phyloP scores from a whole-genome alignment of 2,329 filamentous ascomycete species.

The Talaromyces verruculosus region DNA sequence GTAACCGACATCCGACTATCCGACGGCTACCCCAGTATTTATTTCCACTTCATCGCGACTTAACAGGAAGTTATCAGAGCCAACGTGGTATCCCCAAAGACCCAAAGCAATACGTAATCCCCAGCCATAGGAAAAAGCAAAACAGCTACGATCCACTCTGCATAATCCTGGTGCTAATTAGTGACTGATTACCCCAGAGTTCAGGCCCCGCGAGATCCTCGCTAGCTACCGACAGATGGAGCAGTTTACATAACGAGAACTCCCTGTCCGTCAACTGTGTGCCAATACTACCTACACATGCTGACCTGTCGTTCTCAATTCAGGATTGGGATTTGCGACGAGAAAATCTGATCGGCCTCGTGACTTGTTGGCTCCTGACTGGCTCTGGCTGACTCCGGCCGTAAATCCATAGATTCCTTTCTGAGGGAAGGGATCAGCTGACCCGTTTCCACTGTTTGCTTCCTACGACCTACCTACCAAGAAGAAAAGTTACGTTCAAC shows the following conservation, averaged over 20 bases:
- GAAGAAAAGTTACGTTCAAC: background rate
- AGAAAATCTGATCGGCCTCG: background rate
- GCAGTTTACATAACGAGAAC: background rate
- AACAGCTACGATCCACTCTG: background rate
- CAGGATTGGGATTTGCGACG: background rate
- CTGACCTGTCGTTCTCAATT: background rate
- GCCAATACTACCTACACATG: slow-evolving; percentile 7
- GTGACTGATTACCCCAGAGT: slow-evolving; percentile 1
- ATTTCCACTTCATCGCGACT: background rate
- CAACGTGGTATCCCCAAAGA: background rate
- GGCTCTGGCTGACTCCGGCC: background rate
- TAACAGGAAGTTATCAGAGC: background rate
- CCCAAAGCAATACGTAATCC: background rate
- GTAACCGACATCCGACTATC: background rate
- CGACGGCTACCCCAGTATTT: background rate
- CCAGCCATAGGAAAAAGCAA: background rate
- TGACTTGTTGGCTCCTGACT: background rate
- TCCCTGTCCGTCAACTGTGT: background rate
- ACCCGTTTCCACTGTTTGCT: background rate
- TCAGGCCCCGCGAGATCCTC: slow-evolving; percentile 4
- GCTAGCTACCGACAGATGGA: background rate
- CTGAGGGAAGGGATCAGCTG: background rate
- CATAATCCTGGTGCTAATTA: background rate
- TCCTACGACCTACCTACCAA: background rate
- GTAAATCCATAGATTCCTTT: background rate